Conservation (phyloP, 1,139 yeast genomes). For the Magnusiomyces suaveolens region DNA sequence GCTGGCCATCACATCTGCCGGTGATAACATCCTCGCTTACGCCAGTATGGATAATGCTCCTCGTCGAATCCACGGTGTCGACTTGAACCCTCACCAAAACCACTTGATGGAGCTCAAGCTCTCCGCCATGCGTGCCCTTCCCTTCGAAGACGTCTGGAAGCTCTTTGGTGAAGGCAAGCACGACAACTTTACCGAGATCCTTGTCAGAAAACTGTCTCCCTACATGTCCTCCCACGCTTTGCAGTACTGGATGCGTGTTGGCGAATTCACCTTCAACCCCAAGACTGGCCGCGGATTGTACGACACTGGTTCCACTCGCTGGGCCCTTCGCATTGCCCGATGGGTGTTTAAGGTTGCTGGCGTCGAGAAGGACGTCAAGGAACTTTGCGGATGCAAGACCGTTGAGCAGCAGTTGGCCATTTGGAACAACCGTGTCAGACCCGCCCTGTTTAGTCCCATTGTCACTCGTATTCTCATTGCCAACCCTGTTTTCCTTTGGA, state of each 20-base stretch:
- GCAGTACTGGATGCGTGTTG: slow-evolving; percentile 69
- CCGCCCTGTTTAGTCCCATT: slow-evolving; percentile 59
- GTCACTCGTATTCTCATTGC: slow-evolving; percentile 61
- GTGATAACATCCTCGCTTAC: slow-evolving; percentile 68
- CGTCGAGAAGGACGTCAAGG: slow-evolving; percentile 41
- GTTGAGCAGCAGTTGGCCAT: slow-evolving; percentile 52
- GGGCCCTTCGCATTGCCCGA: slow-evolving; percentile 67
- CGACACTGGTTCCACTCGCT: slow-evolving; percentile 76
- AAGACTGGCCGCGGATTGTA: slow-evolving; percentile 49
- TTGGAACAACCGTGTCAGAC: slow-evolving; percentile 56
- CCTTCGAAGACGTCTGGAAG: slow-evolving; percentile 41
- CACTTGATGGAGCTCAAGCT: slow-evolving; percentile 70
- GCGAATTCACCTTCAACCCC: slow-evolving; percentile 45
- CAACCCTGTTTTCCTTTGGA: slow-evolving; percentile 78
- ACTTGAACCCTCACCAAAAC: slow-evolving; percentile 73
- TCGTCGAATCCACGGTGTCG: slow-evolving; percentile 71
- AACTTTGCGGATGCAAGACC: slow-evolving; percentile 49
- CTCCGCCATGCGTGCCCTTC: slow-evolving; percentile 53
- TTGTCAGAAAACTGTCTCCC: slow-evolving; percentile 50
- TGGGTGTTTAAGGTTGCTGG: slow-evolving; percentile 52
- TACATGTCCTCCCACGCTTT: slow-evolving; percentile 70
- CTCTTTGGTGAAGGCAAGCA: slow-evolving; percentile 44
- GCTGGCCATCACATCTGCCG: slow-evolving; percentile 77
- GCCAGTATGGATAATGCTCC: slow-evolving; percentile 67
- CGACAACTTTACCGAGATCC: slow-evolving; percentile 42